Evolutionary conservation across 1,139 yeast genomes (phyloP), one percentile per base, ranked within the genome.

Genomic region (Pneumocystis sp.): DNA sequence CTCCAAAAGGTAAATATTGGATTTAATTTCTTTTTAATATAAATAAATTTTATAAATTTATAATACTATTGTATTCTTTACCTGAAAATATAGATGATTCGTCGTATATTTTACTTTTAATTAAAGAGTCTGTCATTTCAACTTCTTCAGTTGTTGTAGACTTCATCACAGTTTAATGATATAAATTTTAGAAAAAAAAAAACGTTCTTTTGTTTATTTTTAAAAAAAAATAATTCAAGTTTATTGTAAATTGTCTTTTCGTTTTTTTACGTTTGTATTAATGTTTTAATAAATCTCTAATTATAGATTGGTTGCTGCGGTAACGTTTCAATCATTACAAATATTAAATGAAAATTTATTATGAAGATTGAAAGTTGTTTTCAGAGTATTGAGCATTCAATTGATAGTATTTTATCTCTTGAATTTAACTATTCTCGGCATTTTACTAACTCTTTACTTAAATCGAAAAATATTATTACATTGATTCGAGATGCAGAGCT

Each of bases 381-480:
- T 59, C n/a, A 29, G 6, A 19, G 29, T 17, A 61, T 67, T 21
- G 69, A 69, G 40, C 63, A 70, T 6, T 63, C 70, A 19, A 42
- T 45, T 50, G 40, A 63, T 7, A 67, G 69, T 15, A 63, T 70
- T 8, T 35, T 68, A 31, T 64, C 71, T 19, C 62, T 65, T 10
- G 66, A 68, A 34, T 70, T 69, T 37, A 61, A 63, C 10, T 77
- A 80, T 0, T 81, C 87, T 0, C 87, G 88, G 1, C 79, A 83
- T 45, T 86, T 85, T 74, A 83, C 89, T 57, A 85, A 85, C 71
- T 84, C 90, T 5, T 76, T 85, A 29, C 78, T 83, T 12, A 75
- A 78, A 44, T 76, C 80, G 45, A 85, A 85, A 0, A 81, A 81
- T 56, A 83, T 85, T 66, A 83, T 86, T 5, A 75, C 79, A n/a